phyloP scores from a whole-genome alignment of 345 rosid species.

The Lumnitzera racemosa region DNA sequence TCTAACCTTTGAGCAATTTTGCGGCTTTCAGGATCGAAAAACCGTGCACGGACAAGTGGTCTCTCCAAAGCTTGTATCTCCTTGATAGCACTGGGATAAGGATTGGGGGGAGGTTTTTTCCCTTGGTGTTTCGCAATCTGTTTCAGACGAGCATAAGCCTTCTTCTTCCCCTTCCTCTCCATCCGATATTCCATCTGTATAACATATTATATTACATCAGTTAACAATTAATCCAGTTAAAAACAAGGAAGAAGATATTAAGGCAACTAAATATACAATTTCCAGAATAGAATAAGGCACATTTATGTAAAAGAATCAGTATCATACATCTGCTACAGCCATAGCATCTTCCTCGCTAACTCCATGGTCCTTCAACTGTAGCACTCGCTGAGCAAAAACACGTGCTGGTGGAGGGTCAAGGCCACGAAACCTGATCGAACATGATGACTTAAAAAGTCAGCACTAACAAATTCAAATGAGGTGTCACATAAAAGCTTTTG shows the following conservation, averaged over 20 bases:
- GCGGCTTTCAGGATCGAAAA: conserved; percentile 37
- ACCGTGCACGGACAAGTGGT: conserved; percentile 40
- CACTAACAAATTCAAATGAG: too few species aligned
- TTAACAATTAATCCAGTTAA: not conserved
- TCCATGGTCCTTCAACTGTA: conserved; percentile 74
- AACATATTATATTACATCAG: not conserved
- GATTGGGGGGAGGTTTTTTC: conserved; percentile 73
- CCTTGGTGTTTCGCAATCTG: conserved; percentile 55
- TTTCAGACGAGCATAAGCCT: conserved; percentile 61
- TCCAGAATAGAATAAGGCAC: too few species aligned
- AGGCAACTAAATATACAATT: too few species aligned
- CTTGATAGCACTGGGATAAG: conserved; percentile 57
- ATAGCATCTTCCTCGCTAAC: conserved; percentile 67
- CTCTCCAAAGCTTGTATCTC: conserved; percentile 54
- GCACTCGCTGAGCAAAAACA: conserved; percentile 58
- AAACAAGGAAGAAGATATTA: not conserved
- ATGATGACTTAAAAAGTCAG: conserved; percentile 7
- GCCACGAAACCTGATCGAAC: conserved; percentile 40
- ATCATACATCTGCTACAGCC: conserved; percentile 64
- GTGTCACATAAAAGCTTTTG: too few species aligned
- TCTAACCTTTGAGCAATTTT: conserved; percentile 49
- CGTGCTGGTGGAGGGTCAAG: conserved; percentile 80
- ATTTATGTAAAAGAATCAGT: conserved; percentile 3
- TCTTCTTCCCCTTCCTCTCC: conserved; percentile 60
- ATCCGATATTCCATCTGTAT: conserved; percentile 60